phyloP scores from a whole-genome alignment of 2,329 filamentous ascomycete genomes.

The Penicillium psychrosexuale region DNA sequence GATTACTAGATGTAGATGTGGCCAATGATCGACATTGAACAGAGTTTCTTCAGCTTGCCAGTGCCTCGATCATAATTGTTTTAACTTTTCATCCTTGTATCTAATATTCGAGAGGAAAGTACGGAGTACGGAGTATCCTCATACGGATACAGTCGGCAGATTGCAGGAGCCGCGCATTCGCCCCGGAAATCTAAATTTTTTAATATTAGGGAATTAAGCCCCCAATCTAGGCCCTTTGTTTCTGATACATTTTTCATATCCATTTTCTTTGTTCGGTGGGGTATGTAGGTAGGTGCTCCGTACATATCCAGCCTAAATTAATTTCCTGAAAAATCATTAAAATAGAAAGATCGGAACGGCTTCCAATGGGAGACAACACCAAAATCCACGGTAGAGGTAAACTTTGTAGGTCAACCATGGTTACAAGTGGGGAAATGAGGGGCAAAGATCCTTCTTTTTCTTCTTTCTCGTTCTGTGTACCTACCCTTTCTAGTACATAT shows the following conservation, averaged over 20 bases:
- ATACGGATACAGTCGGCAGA: not conserved
- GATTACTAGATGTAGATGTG: not conserved
- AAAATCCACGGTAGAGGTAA: slow-evolving; percentile 4
- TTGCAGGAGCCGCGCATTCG: slow-evolving; percentile 1
- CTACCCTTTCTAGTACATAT: not conserved
- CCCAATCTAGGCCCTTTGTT: not conserved
- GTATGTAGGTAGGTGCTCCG: not conserved
- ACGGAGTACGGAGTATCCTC: not conserved
- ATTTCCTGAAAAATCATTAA: not conserved
- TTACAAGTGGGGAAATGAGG: not conserved
- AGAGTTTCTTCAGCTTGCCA: not conserved
- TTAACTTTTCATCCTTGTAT: not conserved
- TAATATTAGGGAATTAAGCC: not conserved
- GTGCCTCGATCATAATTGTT: not conserved
- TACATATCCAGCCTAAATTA: not conserved
- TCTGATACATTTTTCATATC: not conserved
- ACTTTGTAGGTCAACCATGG: not conserved
- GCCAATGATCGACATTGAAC: not conserved
- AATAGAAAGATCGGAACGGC: slow-evolving; percentile 2
- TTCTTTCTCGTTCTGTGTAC: not conserved
- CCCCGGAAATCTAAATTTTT: not conserved
- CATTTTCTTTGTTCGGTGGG: not conserved
- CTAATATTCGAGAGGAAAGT: not conserved
- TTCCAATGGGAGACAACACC: not conserved
- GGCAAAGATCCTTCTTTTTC: slow-evolving; percentile 2